Base-by-base conservation (phyloP, 2,329 filamentous ascomycete species). In the Raffaelea ambrosiae region DNA sequence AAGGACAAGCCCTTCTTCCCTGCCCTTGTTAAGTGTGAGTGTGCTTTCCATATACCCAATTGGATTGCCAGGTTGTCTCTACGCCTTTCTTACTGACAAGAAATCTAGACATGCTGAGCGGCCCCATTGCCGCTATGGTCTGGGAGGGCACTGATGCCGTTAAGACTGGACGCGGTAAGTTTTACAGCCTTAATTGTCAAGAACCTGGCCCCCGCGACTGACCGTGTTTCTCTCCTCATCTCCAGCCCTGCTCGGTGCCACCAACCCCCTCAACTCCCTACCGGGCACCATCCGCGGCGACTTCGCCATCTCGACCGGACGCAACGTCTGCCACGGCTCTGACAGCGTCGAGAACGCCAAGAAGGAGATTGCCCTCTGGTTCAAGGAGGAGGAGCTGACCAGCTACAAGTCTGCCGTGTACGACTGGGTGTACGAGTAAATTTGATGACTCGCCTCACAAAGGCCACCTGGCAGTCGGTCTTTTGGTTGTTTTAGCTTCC, bases 351-450 rank as follows among this genome's bases (percentile, higher is more conserved):
- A 98, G 83, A 95, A 82, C 77, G 93, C 93, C 74, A 82, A 97
- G 86, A 96, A 97, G 87, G 93, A 98, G 81, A 98, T 98, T 68
- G 85, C 84, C 64, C 84, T 97, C 68, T 98, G 93, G 93, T 98
- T 98, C 86, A 83, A 86, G 73, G 76, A 86, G 60, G 83, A 81
- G 60, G 93, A 97, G 72, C 68, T 95, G 65, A 72, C 88, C 72
- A 77, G 67, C 73, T 97, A 86, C 82, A 91, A 93, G 81, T 76
- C 77, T 59, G 77, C 86, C 67, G 79, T 87, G 74, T 80, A 86
- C 73, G 81, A 86, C 78, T 97, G 93, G 93, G 77, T 97, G 78
- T 97, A 96, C 79, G 93, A 98, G 86, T 54, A 55, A 54, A 47
- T 39, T 38, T n/a, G 21, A 9, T n/a, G n/a, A n/a, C n/a, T n/a